Conservation (phyloP, 2,329 filamentous ascomycete genomes). For the Coniella vitis region DNA sequence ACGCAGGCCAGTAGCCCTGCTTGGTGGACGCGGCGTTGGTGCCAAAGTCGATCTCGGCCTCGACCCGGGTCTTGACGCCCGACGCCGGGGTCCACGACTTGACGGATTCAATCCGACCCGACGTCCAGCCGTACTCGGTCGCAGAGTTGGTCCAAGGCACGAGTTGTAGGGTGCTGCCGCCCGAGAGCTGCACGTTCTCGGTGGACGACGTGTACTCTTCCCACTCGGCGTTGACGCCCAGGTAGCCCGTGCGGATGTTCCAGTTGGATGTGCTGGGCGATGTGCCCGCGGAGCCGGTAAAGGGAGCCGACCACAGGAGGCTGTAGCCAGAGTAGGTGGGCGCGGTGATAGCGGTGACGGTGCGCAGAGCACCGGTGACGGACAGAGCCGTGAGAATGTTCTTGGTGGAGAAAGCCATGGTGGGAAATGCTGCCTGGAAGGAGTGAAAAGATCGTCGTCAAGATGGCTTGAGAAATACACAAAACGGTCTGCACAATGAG, state of each 20-base stretch:
- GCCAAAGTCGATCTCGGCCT: slow-evolving; percentile 40
- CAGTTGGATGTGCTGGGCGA: slow-evolving; percentile 33
- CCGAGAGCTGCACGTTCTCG: slow-evolving; percentile 42
- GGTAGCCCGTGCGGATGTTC: slow-evolving; percentile 38
- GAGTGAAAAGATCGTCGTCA: not conserved
- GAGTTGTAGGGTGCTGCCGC: slow-evolving; percentile 44
- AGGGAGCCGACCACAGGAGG: slow-evolving; percentile 40
- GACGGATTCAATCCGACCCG: slow-evolving; percentile 41
- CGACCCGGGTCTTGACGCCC: slow-evolving; percentile 34
- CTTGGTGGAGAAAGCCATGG: not conserved
- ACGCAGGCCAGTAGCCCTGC: slow-evolving; percentile 47
- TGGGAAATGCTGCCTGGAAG: too few species aligned
- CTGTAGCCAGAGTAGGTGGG: slow-evolving; percentile 35
- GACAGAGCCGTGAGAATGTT: not conserved
- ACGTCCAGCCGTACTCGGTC: slow-evolving; percentile 37
- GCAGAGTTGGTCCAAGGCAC: slow-evolving; percentile 34
- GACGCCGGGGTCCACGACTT: slow-evolving; percentile 37
- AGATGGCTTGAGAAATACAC: not conserved
- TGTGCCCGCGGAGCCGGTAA: slow-evolving; percentile 33
- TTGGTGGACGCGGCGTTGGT: slow-evolving; percentile 29
- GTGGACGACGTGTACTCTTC: slow-evolving; percentile 39
- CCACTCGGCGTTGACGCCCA: slow-evolving; percentile 41
- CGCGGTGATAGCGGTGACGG: slow-evolving; percentile 8
- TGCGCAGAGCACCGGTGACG: not conserved
- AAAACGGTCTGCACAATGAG: not conserved